Percentiles rank a stretch among this genome's conserved stretches.
Conservation (phyloP, 495 filamentous ascomycete genomes). For the Penicillium paradoxum region DNA sequence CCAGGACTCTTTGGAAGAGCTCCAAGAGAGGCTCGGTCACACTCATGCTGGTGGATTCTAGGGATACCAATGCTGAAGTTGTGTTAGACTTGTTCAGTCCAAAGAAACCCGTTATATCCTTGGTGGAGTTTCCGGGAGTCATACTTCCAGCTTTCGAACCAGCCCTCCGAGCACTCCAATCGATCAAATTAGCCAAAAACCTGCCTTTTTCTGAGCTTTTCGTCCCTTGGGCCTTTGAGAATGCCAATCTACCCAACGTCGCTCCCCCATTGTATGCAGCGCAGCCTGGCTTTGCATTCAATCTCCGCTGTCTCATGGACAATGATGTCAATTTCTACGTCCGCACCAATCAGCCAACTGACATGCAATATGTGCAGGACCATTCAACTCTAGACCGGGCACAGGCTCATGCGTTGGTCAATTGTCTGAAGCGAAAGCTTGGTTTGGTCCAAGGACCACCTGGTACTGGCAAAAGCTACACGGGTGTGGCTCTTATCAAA, state of each 20-base stretch:
- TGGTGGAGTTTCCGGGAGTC: conserved; percentile 69
- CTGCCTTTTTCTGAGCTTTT: conserved; percentile 4
- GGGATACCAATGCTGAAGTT: neutral
- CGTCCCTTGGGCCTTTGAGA: neutral
- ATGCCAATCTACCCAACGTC: conserved; percentile 11
- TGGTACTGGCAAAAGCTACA: conserved; percentile 71
- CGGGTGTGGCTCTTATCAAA: conserved; percentile 56
- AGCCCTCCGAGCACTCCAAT: conserved; percentile 60
- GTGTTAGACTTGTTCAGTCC: neutral
- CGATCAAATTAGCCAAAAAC: conserved; percentile 36
- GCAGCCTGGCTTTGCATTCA: conserved; percentile 47
- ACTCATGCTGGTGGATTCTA: neutral
- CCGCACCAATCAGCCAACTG: conserved; percentile 32
- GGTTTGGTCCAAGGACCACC: conserved; percentile 77
- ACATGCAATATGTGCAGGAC: conserved; percentile 34
- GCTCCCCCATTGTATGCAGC: conserved; percentile 52
- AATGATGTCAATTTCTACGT: conserved; percentile 26
- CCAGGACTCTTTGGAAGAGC: neutral
- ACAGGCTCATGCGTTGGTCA: conserved; percentile 54
- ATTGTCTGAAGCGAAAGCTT: conserved; percentile 50
- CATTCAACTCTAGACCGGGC: conserved; percentile 51
- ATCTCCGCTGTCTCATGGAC: conserved; percentile 44
- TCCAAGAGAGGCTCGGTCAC: neutral
- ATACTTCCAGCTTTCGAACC: conserved; percentile 63
- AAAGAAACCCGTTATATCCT: conserved; percentile 16